Percentiles rank a stretch among this genome's conserved stretches.
Conservation (phyloP, 306 rosid species). For the Pyrus bretschneideri region DNA sequence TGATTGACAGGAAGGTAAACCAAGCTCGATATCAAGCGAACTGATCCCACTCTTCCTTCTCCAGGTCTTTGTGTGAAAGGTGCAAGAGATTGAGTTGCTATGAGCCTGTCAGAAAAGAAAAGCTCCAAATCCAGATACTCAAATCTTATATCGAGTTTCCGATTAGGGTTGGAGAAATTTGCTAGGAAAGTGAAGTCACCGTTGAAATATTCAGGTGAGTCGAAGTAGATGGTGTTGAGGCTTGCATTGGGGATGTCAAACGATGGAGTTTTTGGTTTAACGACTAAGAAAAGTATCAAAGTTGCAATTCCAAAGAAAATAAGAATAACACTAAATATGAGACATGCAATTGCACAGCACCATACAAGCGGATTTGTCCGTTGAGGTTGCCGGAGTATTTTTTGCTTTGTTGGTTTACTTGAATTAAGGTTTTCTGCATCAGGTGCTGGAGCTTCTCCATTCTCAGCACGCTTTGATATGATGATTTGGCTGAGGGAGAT, state of each 20-base stretch:
- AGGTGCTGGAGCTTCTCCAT: conserved; percentile 13
- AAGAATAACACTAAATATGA: conserved; percentile 66
- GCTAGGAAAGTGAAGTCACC: conserved; percentile 70
- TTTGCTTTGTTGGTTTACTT: conserved; percentile 25
- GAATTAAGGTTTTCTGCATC: conserved; percentile 10
- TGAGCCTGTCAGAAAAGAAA: conserved; percentile 63
- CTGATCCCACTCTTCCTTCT: conserved; percentile 51
- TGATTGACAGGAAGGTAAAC: conserved; percentile 74
- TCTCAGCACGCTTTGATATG: conserved; percentile 27
- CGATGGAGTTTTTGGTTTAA: conserved; percentile 56
- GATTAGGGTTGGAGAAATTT: conserved; percentile 85
- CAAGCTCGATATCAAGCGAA: conserved; percentile 67
- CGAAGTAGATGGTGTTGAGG: conserved; percentile 70
- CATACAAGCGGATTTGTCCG: conserved; percentile 72
- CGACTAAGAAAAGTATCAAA: conserved; percentile 49
- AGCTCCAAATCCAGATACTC: conserved; percentile 55
- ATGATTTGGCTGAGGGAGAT: conserved; percentile 36
- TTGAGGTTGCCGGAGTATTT: conserved; percentile 30
- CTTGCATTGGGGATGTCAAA: conserved; percentile 75
- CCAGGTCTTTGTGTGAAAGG: conserved; percentile 55
- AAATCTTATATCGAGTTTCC: conserved; percentile 48
- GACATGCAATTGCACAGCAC: conserved; percentile 63
- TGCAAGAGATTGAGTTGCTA: conserved; percentile 51
- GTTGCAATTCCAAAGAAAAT: conserved; percentile 79
- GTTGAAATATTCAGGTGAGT: conserved; percentile 65